A percentile compares a stretch with the other conserved stretches of the same genome.
phyloP scores from a whole-genome alignment of 1,284 basidiomycete genomes.

The Ganoderma lucidum region DNA sequence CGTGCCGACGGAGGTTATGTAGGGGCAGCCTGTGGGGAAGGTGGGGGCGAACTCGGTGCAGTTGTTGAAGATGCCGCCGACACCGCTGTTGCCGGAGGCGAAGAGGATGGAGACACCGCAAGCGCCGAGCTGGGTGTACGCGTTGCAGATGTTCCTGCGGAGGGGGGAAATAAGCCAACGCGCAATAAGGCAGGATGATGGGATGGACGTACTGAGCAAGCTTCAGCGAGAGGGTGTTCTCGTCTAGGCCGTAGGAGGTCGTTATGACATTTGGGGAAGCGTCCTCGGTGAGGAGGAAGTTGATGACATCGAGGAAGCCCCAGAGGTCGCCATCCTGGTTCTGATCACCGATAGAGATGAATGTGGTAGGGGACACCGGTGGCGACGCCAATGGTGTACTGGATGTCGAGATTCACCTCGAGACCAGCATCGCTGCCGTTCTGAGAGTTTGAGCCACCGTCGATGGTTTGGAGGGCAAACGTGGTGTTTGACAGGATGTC shows the following conservation, averaged over 20 bases:
- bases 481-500: conserved; percentile 44
- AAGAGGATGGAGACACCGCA: conserved; percentile 72
- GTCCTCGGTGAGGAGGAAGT: conserved; percentile 42
- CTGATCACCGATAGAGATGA: conserved; percentile 53
- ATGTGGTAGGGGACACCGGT: conserved; percentile 45
- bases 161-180: not conserved
- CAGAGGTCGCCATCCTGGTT: conserved; percentile 21
- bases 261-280: conserved; percentile 59
- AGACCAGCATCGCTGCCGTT: conserved; percentile 39
- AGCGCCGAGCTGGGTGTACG: conserved; percentile 69
- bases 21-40: conserved; percentile 74
- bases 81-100: conserved; percentile 72
- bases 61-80: conserved; percentile 61
- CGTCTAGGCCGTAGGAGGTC: conserved; percentile 46
- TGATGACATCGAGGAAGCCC: conserved; percentile 38
- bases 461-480: conserved; percentile 53
- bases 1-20: conserved; percentile 68
- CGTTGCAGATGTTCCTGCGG: conserved; percentile 53
- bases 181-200: not conserved
- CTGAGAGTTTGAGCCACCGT: conserved; percentile 52
- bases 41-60: conserved; percentile 65
- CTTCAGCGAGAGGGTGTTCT: conserved; percentile 38
- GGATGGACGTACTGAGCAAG: conserved; percentile 61
- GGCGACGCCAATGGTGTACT: conserved; percentile 65
- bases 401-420: conserved; percentile 70